These are phyloP conservation scores for Cetraspora pellucida DNA, from an alignment of 192 early-diverging fungal genomes.

Conservation along the genomic window DNA sequence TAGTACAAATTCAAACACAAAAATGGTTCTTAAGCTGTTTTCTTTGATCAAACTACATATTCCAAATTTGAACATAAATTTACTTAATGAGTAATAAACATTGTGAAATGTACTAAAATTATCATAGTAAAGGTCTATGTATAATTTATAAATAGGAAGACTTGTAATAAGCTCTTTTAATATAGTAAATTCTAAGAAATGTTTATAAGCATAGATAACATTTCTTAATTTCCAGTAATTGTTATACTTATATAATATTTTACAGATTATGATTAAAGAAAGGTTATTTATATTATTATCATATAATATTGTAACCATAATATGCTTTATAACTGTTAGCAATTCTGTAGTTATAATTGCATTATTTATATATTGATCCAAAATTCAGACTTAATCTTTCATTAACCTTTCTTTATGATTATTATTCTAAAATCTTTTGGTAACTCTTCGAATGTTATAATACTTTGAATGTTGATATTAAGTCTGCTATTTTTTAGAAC, in stretches of 20 bases:
- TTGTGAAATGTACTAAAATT: neutral
- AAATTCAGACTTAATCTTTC: neutral
- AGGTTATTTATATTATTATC: neutral
- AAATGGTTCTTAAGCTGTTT: neutral
- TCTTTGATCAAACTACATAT: neutral
- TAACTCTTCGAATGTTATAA: neutral
- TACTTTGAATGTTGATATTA: neutral
- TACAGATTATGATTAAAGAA: neutral
- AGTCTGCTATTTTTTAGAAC: neutral
- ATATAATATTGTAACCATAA: neutral
- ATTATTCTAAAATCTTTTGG: neutral
- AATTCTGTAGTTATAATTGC: neutral
- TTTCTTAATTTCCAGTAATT: neutral
- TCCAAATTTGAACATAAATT: neutral
- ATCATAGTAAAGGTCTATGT: slow-evolving; percentile 4
- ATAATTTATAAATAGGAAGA: neutral
- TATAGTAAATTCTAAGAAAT: neutral
- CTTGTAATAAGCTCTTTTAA: neutral
- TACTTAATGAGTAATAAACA: neutral
- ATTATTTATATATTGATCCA: neutral
- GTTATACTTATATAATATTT: slow-evolving; percentile 8
- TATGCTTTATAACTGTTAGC: neutral
- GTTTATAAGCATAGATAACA: neutral
- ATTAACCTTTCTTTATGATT: neutral
- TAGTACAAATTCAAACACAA: neutral